These are phyloP conservation scores for Scleroderma bovista DNA, from an alignment of 768 basidiomycete genomes.

Conservation along the genomic window DNA sequence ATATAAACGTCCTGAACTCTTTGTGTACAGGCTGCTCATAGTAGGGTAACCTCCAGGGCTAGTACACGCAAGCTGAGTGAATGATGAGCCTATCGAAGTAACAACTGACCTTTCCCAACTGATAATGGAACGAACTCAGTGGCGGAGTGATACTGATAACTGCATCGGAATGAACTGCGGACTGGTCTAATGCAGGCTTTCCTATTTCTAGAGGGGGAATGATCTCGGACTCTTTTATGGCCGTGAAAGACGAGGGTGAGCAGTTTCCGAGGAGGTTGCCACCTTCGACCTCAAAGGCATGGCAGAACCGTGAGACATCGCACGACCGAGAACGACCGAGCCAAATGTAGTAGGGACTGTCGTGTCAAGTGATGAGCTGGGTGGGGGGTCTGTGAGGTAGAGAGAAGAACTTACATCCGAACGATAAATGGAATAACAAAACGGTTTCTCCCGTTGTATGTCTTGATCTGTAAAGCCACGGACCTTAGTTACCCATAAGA, in stretches of 20 bases:
- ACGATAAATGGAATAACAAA: constrained; percentile 65
- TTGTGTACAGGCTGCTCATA: constrained; percentile 65
- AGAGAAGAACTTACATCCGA: constrained; percentile 42
- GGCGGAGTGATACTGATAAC: constrained; percentile 49
- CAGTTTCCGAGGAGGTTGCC: constrained; percentile 54
- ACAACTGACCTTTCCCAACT: constrained; percentile 39
- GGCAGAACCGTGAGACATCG: constrained; percentile 49
- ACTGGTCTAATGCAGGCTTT: constrained; percentile 28
- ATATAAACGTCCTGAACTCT: constrained; percentile 58
- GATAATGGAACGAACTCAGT: constrained; percentile 60
- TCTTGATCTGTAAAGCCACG: constrained; percentile 41
- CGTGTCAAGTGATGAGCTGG: background rate
- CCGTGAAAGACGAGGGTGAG: constrained; percentile 34
- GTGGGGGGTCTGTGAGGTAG: background rate
- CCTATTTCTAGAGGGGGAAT: constrained; percentile 41
- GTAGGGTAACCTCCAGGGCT: constrained; percentile 67
- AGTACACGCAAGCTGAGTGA: background rate
- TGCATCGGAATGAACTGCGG: constrained; percentile 16
- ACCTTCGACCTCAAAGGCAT: constrained; percentile 58
- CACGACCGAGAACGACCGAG: constrained; percentile 61
- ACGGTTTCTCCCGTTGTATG: constrained; percentile 67
- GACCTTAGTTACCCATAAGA: background rate
- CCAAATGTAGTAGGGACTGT: constrained; percentile 69
- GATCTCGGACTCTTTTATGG: constrained; percentile 31
- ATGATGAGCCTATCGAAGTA: background rate